Percentiles rank a stretch among this genome's conserved stretches.
phyloP scores from a whole-genome alignment of 371 early-diverging fungal genomes.

The Mortierella sp. region DNA sequence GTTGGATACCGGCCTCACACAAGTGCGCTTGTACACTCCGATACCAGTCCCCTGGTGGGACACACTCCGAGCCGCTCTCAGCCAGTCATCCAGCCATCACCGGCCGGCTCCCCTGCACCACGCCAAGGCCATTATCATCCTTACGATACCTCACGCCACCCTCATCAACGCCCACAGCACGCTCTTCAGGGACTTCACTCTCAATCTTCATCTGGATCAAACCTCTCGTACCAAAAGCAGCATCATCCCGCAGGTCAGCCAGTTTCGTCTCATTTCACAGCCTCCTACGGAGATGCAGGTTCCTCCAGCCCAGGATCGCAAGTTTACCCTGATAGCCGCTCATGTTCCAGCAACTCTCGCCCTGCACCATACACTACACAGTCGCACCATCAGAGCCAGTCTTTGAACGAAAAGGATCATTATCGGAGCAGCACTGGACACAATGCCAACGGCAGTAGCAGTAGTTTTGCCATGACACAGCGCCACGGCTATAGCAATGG shows the following conservation, averaged over 20 bases:
- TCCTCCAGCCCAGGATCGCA: background rate
- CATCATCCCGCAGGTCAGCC: background rate
- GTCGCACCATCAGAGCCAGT: background rate
- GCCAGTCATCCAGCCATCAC: constrained; percentile 14
- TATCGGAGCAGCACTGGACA: constrained; percentile 4
- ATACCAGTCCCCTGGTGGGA: background rate
- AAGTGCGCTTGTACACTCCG: background rate
- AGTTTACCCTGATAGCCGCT: background rate
- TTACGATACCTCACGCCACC: constrained; percentile 5
- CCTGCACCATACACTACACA: background rate
- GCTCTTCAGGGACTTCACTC: constrained; percentile 7
- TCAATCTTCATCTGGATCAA: background rate
- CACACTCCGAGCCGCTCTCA: constrained; percentile 4
- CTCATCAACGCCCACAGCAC: constrained; percentile 6
- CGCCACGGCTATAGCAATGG: background rate
- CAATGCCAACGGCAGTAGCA: constrained; percentile 3
- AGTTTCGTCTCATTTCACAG: background rate
- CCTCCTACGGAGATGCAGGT: background rate
- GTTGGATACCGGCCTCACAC: background rate
- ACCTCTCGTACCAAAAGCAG: background rate
- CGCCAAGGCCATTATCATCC: constrained; percentile 8
- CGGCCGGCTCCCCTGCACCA: background rate
- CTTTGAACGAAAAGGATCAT: constrained; percentile 3
- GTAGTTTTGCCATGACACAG: background rate
- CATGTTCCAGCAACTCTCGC: background rate